These are phyloP conservation scores for Austroboletus novae-zelandiae DNA, from an alignment of 1,284 basidiomycete species.

Conservation along the genomic window DNA sequence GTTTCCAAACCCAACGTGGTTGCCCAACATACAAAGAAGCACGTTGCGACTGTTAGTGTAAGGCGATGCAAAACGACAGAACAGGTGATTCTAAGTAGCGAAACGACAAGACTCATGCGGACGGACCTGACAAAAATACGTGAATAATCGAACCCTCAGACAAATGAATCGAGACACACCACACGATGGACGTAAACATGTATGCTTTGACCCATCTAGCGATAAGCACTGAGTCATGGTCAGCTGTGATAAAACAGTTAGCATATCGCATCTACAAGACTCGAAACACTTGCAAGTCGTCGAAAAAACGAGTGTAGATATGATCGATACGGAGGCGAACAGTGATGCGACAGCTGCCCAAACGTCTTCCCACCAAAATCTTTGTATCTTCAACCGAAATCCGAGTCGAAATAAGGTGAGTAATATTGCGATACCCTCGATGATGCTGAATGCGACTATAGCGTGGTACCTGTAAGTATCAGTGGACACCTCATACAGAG, in stretches of 20 bases:
- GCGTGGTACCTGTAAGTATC: neutral
- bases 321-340: neutral
- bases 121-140: conserved; percentile 7
- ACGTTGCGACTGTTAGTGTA: neutral
- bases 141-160: neutral
- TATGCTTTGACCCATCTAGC: neutral
- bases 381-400: conserved; percentile 13
- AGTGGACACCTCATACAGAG: too few species aligned
- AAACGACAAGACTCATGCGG: conserved; percentile 15
- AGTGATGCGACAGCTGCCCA: conserved; percentile 14
- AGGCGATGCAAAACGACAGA: conserved; percentile 1
- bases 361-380: conserved; percentile 25
- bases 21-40: conserved; percentile 9
- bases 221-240: neutral
- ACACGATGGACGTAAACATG: conserved; percentile 8
- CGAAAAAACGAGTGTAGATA: neutral
- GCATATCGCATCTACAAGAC: neutral
- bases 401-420: conserved; percentile 18
- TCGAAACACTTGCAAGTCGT: conserved; percentile 1
- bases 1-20: neutral
- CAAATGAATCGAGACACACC: neutral
- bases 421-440: conserved; percentile 3
- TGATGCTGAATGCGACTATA: conserved; percentile 5
- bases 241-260: conserved; percentile 2
- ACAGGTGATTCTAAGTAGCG: conserved; percentile 6